Base-by-base conservation (phyloP, 495 filamentous ascomycete genomes). In the Delitschia confertaspora region DNA sequence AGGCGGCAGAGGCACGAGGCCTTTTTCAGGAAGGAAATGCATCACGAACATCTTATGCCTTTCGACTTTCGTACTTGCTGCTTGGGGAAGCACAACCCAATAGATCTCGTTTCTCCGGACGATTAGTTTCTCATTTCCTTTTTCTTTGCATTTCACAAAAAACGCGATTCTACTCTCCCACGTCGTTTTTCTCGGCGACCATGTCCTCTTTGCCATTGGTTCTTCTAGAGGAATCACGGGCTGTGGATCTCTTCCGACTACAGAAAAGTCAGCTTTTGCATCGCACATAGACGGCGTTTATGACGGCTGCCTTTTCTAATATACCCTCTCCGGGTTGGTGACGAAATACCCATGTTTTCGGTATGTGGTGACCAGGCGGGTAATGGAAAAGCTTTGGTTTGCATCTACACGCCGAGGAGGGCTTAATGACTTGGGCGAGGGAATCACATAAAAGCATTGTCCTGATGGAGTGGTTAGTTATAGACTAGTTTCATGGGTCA, bases 91-190 rank as follows among this genome's bases (percentile, higher is more conserved):
- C 38, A 17, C 23, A 37, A 49, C 32, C 22, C 31, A 42, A 33
- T 55, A 55, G 51, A 55, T 55, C 55, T 58, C 47, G 55, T 49
- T 52, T 58, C 51, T 42, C 54, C 50, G 55, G 50, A 47, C 42
- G 55, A 47, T 45, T 30, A 45, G 27, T 45, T 55, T 51, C 34
- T 21, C 33, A 30, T 51, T 58, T 55, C 22, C 6, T 41, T 20
- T 38, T 58, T 39, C 27, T 23, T 33, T 18, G 6, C 33, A 26
- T 41, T 27, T 38, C 45, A 38, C 31, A 33, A 11, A 14, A 56
- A 52, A 57, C 52, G 49, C 49, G 53, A 49, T 49, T 56, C 36
- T 32, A 26, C 45, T 40, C 50, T 45, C 38, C 41, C 47, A 36
- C 38, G 42, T 49, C 47, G 51, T 56, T 42, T 30, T 47, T 43